Base-by-base conservation (phyloP, 805 yeast species). In the Kuraishia ogatae region DNA sequence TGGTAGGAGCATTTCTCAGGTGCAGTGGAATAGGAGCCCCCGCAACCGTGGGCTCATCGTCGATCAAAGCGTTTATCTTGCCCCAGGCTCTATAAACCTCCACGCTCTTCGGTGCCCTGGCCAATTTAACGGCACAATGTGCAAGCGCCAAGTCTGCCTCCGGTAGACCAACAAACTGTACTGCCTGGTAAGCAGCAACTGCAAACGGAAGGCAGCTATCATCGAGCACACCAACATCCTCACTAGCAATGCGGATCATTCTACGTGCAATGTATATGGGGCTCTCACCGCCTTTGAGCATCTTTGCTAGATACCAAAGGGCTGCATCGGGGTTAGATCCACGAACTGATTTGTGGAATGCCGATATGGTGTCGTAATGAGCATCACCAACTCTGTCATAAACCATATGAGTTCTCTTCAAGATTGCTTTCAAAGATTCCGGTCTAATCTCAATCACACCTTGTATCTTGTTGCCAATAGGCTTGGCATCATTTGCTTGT, bases 361-460 rank as follows among this genome's bases (percentile, higher is more conserved):
- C 99, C 15, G 96, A 88, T 6, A 94, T 94, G 1, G 96, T 82
- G 66, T 94, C 99, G 68, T 94, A 94, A 67, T 94, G 99, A 3
- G 83, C 82, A 62, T 94, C 99, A 1, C 97, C 97, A 39, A 82
- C 84, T 51, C 89, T 76, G 67, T 94, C 98, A 65, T 93, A 92
- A 61, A 84, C 71, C 69, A 81, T 74, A 53, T 78, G 79, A 1
- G 84, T 77, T 64, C 82, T 70, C 65, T 75, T 61, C 64, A 82
- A 59, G 52, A 80, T 61, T 58, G 67, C 55, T 49, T 79, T 73
- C 47, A 85, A 59, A 19, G 66, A 58, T 0, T 71, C 72, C 13
- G 69, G 64, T 1, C 69, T 59, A 17, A 81, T 71, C 49, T 75
- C 77, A 15, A 78, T 70, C 2, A 60, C 57, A 7, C 50, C 53